Evolutionary conservation across 2,329 filamentous ascomycete genomes (phyloP).

Genomic region (Cryphonectria naterciae): DNA sequence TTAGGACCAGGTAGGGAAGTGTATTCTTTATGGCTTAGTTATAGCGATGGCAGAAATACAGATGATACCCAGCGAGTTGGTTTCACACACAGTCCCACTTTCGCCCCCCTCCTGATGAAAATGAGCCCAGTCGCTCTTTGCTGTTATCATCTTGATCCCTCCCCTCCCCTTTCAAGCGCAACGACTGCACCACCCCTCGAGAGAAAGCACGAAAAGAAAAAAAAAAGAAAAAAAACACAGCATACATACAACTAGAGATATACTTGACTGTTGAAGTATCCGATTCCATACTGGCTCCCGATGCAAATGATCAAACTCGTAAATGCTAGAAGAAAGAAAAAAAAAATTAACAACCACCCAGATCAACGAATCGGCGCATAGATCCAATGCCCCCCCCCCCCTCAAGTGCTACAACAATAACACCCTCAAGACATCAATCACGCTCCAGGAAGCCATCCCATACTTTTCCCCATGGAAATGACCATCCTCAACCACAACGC

Average conservation of each 20-base stretch:
- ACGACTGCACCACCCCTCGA: not conserved
- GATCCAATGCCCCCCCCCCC: not conserved
- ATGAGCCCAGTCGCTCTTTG: no score
- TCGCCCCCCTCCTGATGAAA: no score
- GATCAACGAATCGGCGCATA: not conserved
- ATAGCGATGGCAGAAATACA: conserved; percentile 32
- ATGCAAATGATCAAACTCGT: not conserved
- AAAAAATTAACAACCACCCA: not conserved
- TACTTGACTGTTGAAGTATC: not conserved
- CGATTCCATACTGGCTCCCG: not conserved
- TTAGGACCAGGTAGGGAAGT: conserved; percentile 15
- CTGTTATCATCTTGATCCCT: no score
- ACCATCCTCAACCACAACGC: no score
- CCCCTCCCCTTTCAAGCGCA: not conserved
- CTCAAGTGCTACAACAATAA: not conserved
- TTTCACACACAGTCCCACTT: not conserved
- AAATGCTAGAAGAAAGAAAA: not conserved
- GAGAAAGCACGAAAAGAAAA: not conserved
- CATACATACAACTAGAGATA: not conserved
- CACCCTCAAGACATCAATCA: not conserved
- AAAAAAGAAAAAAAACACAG: not conserved
- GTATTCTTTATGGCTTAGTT: conserved; percentile 28
- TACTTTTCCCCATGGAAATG: not conserved
- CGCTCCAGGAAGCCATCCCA: not conserved
- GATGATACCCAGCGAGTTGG: conserved; percentile 29